Base-by-base conservation (phyloP, 2,329 filamentous ascomycete species). In the Neonectria magnoliae region DNA sequence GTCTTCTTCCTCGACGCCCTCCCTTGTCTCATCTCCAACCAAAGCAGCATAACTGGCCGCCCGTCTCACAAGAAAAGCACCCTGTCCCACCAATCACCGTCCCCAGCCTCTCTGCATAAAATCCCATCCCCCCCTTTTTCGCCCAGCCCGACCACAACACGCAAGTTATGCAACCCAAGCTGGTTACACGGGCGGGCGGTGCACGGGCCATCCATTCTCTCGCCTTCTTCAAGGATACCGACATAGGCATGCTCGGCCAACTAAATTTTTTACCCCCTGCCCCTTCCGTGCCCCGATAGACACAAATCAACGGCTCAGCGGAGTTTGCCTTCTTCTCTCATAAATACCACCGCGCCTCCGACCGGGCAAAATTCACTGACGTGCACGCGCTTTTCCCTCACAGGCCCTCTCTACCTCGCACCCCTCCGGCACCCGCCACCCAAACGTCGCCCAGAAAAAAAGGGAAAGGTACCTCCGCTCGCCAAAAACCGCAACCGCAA, bases 271-370 rank as follows among this genome's bases (percentile, higher is more conserved):
- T 74, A 60, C 61, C 60, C 59, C 71, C 72, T 71, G 70, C 71
- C 73, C 73, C 68, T 74, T 75, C 68, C 69, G 56, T 71, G 70
- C 79, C 78, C 79, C 79, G 79, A 71, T 81, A 81, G 71, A 72
- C 60, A 73, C 77, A 81, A 76, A 74, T 77, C 73, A 71, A 74
- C 74, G 70, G 73, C 72, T 75, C 73, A 71, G 69, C 74, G 73
- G 74, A 74, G 68, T 72, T 77, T 76, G 72, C 66, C 71, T 75
- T 75, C 74, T 73, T 78, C 78, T 75, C 79, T 81, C 79, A 82
- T 81, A 81, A 81, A 81, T 82, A 81, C 77, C 78, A 80, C 76
- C 73, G 79, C 79, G 79, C 80, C 79, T 80, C 80, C 80, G 74
- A 78, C 78, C 78, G 75, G 77, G 70, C 74, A 78, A 79, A 80